Conservation (phyloP, 2,329 filamentous ascomycete species). For the Verticillium dahliae region DNA sequence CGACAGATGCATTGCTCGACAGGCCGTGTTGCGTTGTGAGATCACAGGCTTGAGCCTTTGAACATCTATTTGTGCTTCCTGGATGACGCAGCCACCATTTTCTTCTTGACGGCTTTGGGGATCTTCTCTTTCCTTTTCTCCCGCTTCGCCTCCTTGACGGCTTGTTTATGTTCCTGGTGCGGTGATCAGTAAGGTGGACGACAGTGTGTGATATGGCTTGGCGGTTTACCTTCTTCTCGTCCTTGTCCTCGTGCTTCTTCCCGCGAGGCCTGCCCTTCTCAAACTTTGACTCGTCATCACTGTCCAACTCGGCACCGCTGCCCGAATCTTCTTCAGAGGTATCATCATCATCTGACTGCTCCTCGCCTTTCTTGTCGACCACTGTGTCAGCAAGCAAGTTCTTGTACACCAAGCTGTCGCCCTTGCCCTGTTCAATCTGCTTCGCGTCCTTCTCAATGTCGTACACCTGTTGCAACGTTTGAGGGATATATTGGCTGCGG, state of each 20-base stretch:
- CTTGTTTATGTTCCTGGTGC: constrained; percentile 64
- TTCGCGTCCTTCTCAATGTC: constrained; percentile 89
- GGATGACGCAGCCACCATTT: constrained; percentile 58
- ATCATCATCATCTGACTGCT: constrained; percentile 15
- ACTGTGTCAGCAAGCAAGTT: constrained; percentile 72
- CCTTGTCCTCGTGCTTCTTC: constrained; percentile 85
- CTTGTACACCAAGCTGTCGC: constrained; percentile 74
- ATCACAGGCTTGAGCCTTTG: not conserved
- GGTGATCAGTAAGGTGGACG: not conserved
- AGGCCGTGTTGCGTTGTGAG: not conserved
- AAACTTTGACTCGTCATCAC: constrained; percentile 47
- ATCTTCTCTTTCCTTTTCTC: constrained; percentile 94
- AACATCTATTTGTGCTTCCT: constrained; percentile 53
- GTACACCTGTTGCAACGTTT: constrained; percentile 92
- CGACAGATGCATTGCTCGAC: too few relatives aligned
- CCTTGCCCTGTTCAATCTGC: constrained; percentile 66
- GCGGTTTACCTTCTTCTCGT: constrained; percentile 64
- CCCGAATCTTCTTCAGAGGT: constrained; percentile 30
- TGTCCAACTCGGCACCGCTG: constrained; percentile 40
- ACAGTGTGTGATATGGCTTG: not conserved
- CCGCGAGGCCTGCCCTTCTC: constrained; percentile 67
- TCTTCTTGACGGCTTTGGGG: constrained; percentile 94
- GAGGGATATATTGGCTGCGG: constrained; percentile 91
- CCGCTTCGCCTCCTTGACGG: constrained; percentile 90
- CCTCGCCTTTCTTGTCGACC: constrained; percentile 23